Percentiles rank a stretch among this genome's conserved stretches.
These are phyloP conservation scores for Parasarocladium wereldwijsianum DNA, from an alignment of 2,329 filamentous ascomycete species.

Conservation along the genomic window DNA sequence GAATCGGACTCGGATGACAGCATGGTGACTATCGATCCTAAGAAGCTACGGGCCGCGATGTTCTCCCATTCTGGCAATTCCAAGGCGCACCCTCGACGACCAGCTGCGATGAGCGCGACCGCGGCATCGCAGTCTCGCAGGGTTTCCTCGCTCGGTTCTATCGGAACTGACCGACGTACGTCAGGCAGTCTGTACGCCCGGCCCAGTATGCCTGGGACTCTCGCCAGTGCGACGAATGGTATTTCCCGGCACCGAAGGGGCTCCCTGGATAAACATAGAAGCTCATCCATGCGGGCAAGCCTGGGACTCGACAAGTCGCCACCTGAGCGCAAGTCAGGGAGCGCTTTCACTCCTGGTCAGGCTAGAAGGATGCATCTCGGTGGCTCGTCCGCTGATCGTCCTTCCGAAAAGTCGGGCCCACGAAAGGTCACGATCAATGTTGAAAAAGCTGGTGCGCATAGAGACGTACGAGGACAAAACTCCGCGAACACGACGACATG, in stretches of 20 bases:
- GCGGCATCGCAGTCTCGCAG: conserved; percentile 23
- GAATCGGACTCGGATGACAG: conserved; percentile 35
- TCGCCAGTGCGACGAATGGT: conserved; percentile 37
- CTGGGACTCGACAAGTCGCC: conserved; percentile 15
- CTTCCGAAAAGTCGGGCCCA: no score
- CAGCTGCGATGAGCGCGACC: conserved; percentile 21
- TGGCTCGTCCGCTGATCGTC: no score
- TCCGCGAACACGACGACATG: no score
- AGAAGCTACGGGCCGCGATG: conserved; percentile 40
- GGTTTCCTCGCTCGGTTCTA: conserved; percentile 28
- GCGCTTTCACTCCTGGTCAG: conserved; percentile 36
- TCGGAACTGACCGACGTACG: conserved; percentile 13
- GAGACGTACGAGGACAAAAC: no score
- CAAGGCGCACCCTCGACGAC: conserved; percentile 25
- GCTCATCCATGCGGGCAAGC: conserved; percentile 40
- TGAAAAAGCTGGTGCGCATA: no score
- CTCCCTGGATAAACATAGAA: conserved; percentile 34
- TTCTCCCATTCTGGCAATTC: no score
- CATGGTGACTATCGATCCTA: conserved; percentile 33
- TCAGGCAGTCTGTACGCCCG: no score
- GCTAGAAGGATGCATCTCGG: conserved; percentile 42
- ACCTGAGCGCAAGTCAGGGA: conserved; percentile 17
- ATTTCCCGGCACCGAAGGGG: conserved; percentile 38
- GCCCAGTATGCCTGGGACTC: conserved; percentile 23
- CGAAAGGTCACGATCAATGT: no score